Conservation (phyloP, 139 green algal species). For the Micractinium conductrix region DNA sequence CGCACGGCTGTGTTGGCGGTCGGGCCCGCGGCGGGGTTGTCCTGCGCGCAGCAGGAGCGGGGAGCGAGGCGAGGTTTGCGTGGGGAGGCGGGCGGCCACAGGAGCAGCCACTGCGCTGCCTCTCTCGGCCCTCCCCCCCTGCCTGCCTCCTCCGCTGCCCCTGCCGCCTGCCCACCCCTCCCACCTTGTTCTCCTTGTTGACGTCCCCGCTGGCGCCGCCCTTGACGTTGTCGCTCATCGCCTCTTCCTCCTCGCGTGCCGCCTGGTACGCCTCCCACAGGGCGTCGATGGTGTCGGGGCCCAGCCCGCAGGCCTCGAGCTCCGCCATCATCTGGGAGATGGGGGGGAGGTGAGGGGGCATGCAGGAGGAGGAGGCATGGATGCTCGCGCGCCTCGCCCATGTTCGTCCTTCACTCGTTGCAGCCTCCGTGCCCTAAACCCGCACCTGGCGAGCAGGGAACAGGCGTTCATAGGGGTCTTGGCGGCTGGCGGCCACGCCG, state of each 20-base stretch:
- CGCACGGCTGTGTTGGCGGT: not conserved
- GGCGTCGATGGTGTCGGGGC: slow-evolving; percentile 32
- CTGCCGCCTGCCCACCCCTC: not conserved
- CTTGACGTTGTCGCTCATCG: not conserved
- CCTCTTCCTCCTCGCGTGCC: slow-evolving; percentile 58
- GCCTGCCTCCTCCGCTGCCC: not conserved
- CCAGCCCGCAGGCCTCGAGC: slow-evolving; percentile 46
- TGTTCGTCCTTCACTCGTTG: too few species aligned
- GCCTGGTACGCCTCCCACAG: slow-evolving; percentile 56
- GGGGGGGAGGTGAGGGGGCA: not conserved
- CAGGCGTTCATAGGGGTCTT: slow-evolving; percentile 16
- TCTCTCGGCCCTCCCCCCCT: not conserved
- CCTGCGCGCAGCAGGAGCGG: not conserved
- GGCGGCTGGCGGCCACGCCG: not conserved
- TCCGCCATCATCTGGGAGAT: slow-evolving; percentile 43
- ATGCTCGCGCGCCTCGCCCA: too few species aligned
- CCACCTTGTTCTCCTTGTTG: not conserved
- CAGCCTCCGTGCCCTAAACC: not conserved
- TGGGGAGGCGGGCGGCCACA: too few species aligned
- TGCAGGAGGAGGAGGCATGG: not conserved
- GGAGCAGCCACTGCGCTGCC: not conserved
- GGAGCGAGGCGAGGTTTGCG: not conserved
- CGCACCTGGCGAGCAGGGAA: not conserved
- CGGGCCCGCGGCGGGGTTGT: not conserved
- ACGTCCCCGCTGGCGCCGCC: not conserved